These are phyloP conservation scores for Arthrobotrys sphaeroides DNA, from an alignment of 2,329 filamentous ascomycete genomes.

Conservation along the genomic window DNA sequence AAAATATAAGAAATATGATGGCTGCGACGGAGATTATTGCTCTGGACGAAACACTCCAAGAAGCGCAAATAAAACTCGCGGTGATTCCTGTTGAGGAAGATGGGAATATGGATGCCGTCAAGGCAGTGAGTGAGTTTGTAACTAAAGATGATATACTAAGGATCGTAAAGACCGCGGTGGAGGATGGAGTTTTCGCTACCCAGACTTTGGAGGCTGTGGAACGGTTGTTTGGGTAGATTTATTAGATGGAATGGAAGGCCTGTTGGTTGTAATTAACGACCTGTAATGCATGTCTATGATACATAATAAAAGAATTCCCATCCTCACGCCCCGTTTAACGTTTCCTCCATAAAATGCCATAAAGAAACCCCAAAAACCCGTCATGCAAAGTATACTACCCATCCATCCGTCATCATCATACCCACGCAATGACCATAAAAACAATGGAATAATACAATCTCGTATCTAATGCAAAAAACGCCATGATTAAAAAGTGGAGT, in stretches of 20 bases:
- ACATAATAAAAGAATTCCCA: too few species aligned
- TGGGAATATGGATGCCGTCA: constrained; percentile 38
- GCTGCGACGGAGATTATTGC: constrained; percentile 9
- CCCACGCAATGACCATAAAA: background rate
- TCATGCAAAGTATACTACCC: background rate
- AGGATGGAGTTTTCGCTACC: constrained; percentile 58
- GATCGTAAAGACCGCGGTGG: constrained; percentile 53
- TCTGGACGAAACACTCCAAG: constrained; percentile 48
- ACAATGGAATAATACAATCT: background rate
- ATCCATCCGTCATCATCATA: background rate
- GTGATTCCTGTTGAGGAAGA: constrained; percentile 51
- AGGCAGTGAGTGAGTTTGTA: too few species aligned
- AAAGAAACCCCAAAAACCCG: background rate
- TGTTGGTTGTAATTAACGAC: background rate
- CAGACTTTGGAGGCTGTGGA: constrained; percentile 15
- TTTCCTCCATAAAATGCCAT: too few species aligned
- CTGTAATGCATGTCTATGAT: too few species aligned
- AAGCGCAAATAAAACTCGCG: constrained; percentile 55
- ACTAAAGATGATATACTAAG: too few species aligned
- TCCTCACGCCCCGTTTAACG: too few species aligned
- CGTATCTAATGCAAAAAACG: background rate
- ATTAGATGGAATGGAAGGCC: background rate
- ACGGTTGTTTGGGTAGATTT: background rate
- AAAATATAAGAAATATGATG: constrained; percentile 50
- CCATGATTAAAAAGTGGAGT: background rate